These are phyloP conservation scores for Aspergillus novofumigatus DNA, from an alignment of 2,329 filamentous ascomycete species.

Conservation along the genomic window DNA sequence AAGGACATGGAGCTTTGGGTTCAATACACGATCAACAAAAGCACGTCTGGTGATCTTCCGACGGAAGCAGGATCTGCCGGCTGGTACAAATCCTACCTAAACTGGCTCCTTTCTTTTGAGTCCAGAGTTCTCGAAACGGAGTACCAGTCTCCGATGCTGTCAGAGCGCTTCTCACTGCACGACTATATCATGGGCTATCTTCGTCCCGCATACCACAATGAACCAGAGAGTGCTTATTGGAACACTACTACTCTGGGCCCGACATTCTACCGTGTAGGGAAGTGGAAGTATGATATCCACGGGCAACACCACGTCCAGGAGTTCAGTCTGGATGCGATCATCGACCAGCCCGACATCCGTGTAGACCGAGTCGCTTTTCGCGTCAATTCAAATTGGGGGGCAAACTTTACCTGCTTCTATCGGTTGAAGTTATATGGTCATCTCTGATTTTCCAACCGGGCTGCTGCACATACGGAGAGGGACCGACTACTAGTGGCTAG, in stretches of 20 bases:
- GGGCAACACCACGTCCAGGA: slow-evolving; percentile 33
- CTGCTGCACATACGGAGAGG: neutral
- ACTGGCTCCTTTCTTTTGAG: neutral
- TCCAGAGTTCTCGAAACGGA: neutral
- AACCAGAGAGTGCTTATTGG: slow-evolving; percentile 31
- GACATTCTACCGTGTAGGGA: slow-evolving; percentile 37
- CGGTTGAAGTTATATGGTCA: slow-evolving; percentile 43
- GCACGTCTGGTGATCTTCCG: neutral
- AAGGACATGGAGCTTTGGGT: slow-evolving; percentile 68
- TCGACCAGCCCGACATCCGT: slow-evolving; percentile 32
- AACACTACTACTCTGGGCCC: slow-evolving; percentile 33
- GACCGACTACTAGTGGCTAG: neutral
- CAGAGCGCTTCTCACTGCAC: slow-evolving; percentile 21
- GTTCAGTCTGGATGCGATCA: slow-evolving; percentile 36
- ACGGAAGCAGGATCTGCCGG: neutral
- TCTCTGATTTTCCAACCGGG: neutral
- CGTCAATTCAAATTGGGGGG: slow-evolving; percentile 43
- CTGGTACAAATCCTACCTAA: neutral
- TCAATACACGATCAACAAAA: slow-evolving; percentile 46
- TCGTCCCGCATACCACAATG: slow-evolving; percentile 23
- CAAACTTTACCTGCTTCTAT: slow-evolving; percentile 43
- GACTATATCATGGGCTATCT: slow-evolving; percentile 30
- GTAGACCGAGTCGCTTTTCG: slow-evolving; percentile 41
- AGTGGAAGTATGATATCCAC: slow-evolving; percentile 37
- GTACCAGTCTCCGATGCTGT: neutral